A percentile compares a stretch with the other conserved stretches of the same genome.
phyloP scores from a whole-genome alignment of 257 asterid genomes.

The Nicotiana tabacum region DNA sequence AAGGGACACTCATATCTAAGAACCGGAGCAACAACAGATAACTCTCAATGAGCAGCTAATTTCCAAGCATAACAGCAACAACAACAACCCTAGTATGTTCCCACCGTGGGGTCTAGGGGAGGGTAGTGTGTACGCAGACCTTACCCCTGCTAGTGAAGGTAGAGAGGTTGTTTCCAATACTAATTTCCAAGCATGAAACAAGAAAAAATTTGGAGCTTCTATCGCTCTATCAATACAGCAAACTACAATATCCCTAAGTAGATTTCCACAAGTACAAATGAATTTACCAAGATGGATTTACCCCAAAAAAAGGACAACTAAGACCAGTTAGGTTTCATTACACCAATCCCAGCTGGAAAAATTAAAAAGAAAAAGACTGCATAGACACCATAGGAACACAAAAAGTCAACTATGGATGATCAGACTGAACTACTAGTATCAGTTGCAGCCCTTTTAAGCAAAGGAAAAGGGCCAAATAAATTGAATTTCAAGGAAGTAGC shows the following conservation, averaged over 20 bases:
- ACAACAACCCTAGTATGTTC: too few species aligned
- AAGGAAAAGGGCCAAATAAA: too few species aligned
- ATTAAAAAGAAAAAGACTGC: not conserved
- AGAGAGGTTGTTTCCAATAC: too few species aligned
- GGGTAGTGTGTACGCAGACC: too few species aligned
- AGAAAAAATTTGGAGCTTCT: not conserved
- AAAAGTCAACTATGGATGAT: not conserved
- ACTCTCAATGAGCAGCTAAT: not conserved
- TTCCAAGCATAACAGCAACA: not conserved
- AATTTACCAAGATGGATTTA: not conserved
- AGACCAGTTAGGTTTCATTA: not conserved
- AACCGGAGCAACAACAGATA: not conserved
- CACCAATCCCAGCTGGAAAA: not conserved
- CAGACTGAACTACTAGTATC: not conserved
- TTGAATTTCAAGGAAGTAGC: too few species aligned
- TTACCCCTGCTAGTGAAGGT: too few species aligned
- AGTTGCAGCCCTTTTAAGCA: too few species aligned
- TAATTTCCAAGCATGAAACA: not conserved
- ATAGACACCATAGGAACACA: not conserved
- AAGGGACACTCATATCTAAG: not conserved
- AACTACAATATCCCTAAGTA: not conserved
- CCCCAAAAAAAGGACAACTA: not conserved
- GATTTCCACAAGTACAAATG: not conserved
- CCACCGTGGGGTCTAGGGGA: too few species aligned
- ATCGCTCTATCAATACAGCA: not conserved